Conservation (phyloP, 202 grass and related monocot species). For the Bolboschoenoplectus hybrid region DNA sequence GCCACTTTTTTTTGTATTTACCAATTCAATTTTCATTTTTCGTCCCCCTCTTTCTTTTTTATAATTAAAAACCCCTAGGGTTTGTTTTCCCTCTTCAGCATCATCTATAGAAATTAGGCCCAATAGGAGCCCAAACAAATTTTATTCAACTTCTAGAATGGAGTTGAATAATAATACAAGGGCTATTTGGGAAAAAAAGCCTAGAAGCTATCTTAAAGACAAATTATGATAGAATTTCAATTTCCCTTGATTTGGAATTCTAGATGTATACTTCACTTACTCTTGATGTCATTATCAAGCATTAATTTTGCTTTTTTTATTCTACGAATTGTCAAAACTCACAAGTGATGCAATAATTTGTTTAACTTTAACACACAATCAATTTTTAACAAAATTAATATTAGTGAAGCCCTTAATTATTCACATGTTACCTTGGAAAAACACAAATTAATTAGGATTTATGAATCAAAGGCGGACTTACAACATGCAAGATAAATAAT, state of each 20-base stretch:
- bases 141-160: neutral
- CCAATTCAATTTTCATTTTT: neutral
- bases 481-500: no score
- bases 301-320: neutral
- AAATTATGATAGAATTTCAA: neutral
- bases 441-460: neutral
- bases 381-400: neutral
- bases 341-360: neutral
- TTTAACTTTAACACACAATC: neutral
- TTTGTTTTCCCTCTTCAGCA: neutral
- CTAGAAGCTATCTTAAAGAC: constrained; percentile 9
- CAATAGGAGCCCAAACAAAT: constrained; percentile 3
- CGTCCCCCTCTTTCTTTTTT: neutral
- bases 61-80: no score
- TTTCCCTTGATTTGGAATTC: neutral
- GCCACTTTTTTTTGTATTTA: neutral
- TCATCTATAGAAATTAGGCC: neutral
- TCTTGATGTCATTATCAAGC: neutral
- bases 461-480: neutral
- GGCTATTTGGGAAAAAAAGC: neutral
- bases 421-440: neutral
- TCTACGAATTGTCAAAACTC: neutral
- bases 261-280: neutral
- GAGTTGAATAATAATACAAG: neutral
- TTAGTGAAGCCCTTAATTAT: neutral